Evolutionary conservation across 164 flowering plant genomes (phyloP).

Genomic region (Magnolia kwangsiensis): DNA sequence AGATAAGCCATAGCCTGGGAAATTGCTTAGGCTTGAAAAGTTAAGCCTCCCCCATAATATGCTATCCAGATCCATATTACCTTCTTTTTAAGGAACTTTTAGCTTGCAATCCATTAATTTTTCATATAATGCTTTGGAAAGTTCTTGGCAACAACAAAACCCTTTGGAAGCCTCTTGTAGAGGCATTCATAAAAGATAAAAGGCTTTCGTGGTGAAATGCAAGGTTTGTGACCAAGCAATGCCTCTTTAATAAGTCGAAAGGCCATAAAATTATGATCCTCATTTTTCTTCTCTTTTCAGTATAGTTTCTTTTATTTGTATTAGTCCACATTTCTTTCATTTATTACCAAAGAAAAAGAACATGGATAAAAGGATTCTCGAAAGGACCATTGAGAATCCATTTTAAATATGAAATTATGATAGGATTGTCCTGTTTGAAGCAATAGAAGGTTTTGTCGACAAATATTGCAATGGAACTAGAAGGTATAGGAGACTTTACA

Average conservation of each 20-base stretch:
- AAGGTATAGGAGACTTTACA: too few relatives aligned
- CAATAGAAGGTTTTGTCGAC: too few relatives aligned
- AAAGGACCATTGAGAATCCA: neutral
- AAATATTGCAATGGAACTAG: too few relatives aligned
- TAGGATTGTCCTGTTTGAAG: too few relatives aligned
- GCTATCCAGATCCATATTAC: neutral
- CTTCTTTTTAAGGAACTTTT: neutral
- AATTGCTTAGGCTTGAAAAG: neutral
- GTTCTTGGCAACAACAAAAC: constrained; percentile 1
- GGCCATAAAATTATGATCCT: neutral
- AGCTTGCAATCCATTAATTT: constrained; percentile 4
- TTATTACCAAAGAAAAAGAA: neutral
- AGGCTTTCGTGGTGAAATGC: constrained; percentile 5
- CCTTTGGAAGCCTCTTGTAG: neutral
- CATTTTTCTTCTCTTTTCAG: neutral
- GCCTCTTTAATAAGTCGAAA: neutral
- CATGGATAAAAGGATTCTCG: neutral
- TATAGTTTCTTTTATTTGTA: neutral
- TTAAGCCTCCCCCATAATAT: constrained; percentile 9
- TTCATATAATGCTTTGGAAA: constrained; percentile 4
- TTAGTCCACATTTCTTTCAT: neutral
- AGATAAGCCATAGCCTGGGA: constrained; percentile 2
- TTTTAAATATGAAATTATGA: too few relatives aligned
- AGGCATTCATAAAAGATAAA: constrained; percentile 1
- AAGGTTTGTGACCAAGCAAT: neutral